Evolutionary conservation across 164 flowering plant genomes (phyloP), one percentile per base, ranked within the genome.

Genomic region (Santalum album): DNA sequence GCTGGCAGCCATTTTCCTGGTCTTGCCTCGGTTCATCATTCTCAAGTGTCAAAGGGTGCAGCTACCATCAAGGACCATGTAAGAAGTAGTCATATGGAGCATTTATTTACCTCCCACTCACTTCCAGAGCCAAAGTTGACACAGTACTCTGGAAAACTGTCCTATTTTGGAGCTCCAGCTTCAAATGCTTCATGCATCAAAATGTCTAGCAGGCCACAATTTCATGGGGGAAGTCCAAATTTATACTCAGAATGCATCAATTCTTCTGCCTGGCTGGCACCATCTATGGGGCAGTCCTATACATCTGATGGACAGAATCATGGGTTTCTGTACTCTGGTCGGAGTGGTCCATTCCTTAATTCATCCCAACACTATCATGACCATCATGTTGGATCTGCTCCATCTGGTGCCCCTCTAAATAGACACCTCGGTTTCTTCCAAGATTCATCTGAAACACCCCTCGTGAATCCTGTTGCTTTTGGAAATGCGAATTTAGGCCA

Each of bases 301-400:
- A 39, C 77, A 48, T 67, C 88, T 16, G 79, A 65, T 70, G 82
- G 78, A 25, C 82, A 69, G 51, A 71, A 71, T 1, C 82, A 70
- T 45, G 79, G 78, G 19, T 75, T 73, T 58, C 71, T 79, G n/a
- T 78, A 59, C 61, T 53, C 86, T 25, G 49, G 61, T 60, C 73
- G 56, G 35, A 78, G 60, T 47, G 70, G 67, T 3, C 55, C 90
- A 26, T 75, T 75, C 25, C 59, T 72, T 29, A 68, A 77, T 46
- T 72, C 85, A 34, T 63, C 81, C 43, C 73, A 60, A 20, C 59
- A 47, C 25, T 69, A 63, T 53, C 78, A 65, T 21, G 72, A 65
- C 54, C 84, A 77, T 57, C 96, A 91, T 73, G 84, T 79, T 64
- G 99, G 96, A 63, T 94, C 99, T 72, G 97, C 97, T 64, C 99